A percentile compares a stretch with the other conserved stretches of the same genome.
Conservation (phyloP, 2,329 filamentous ascomycete species). For the Stagonosporopsis cucurbitacearum region DNA sequence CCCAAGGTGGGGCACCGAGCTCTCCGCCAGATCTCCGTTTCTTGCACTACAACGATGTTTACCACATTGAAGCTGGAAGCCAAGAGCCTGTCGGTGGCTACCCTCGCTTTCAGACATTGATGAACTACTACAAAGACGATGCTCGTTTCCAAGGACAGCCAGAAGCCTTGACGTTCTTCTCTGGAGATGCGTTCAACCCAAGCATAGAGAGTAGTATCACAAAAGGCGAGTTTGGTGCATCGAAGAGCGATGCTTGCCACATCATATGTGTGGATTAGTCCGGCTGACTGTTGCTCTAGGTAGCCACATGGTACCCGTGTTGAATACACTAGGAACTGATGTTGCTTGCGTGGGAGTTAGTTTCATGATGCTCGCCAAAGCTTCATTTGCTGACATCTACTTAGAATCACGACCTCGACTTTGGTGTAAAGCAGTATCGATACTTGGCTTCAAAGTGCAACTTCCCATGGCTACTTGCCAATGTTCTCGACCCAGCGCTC, state of each 20-base stretch:
- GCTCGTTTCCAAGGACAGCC: constrained; percentile 68
- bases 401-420: constrained; percentile 91
- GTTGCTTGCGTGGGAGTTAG: constrained; percentile 82
- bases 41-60: constrained; percentile 92
- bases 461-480: constrained; percentile 90
- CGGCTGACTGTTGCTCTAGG: constrained; percentile 51
- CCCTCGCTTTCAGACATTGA: constrained; percentile 78
- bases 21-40: constrained; percentile 75
- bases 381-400: constrained; percentile 19
- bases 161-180: constrained; percentile 79
- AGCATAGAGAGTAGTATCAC: constrained; percentile 88
- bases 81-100: constrained; percentile 84
- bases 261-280: background rate
- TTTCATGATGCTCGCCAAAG: constrained; percentile 23
- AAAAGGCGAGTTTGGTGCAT: constrained; percentile 64
- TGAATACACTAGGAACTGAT: constrained; percentile 79
- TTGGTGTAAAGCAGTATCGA: constrained; percentile 81
- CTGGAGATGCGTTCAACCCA: constrained; percentile 91
- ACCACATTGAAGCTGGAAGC: constrained; percentile 79
- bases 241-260: background rate
- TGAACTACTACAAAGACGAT: constrained; percentile 74
- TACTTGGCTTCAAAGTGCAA: constrained; percentile 75
- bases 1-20: constrained; percentile 50
- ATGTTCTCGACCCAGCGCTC: constrained; percentile 82
- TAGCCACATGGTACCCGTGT: constrained; percentile 84